phyloP scores from a whole-genome alignment of 2,329 filamentous ascomycete species.

The Ophidiomyces ophidiicola region DNA sequence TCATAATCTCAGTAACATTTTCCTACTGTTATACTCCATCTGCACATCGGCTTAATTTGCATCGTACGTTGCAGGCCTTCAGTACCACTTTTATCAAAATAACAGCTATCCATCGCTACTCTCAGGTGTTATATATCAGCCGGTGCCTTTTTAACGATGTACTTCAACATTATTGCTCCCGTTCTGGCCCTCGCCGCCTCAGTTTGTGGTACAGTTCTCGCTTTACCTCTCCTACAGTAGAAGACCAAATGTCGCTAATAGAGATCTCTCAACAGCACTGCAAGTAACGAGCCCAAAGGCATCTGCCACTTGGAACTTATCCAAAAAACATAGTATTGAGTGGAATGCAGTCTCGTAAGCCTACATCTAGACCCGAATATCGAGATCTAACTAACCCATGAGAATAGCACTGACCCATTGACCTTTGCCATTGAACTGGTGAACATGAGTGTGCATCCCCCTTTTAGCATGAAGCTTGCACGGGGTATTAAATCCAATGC shows the following conservation, averaged over 20 bases:
- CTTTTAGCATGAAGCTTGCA: conserved; percentile 24
- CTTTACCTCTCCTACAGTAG: no score
- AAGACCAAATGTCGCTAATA: no score
- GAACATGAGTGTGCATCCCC: conserved; percentile 29
- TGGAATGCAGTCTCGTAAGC: conserved; percentile 30
- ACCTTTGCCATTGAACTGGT: conserved; percentile 34
- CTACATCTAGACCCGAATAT: not conserved
- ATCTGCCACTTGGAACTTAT: conserved; percentile 27
- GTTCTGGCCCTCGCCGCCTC: conserved; percentile 7
- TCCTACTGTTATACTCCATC: not conserved
- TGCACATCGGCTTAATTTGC: not conserved
- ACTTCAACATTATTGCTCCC: conserved; percentile 6
- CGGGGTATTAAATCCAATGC: conserved; percentile 26
- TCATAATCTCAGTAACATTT: not conserved
- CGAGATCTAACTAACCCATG: conserved; percentile 1
- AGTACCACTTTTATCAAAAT: not conserved
- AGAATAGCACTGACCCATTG: conserved; percentile 30
- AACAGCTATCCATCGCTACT: not conserved
- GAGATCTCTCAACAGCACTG: conserved; percentile 3
- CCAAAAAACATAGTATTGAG: conserved; percentile 27
- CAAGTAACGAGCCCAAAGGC: conserved; percentile 10
- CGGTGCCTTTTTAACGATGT: not conserved
- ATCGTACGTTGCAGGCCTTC: not conserved
- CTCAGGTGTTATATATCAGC: not conserved
- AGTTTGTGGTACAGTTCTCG: conserved; percentile 5